These are phyloP conservation scores for Brassica balearica DNA, from an alignment of 441 rosid genomes.

Conservation along the genomic window DNA sequence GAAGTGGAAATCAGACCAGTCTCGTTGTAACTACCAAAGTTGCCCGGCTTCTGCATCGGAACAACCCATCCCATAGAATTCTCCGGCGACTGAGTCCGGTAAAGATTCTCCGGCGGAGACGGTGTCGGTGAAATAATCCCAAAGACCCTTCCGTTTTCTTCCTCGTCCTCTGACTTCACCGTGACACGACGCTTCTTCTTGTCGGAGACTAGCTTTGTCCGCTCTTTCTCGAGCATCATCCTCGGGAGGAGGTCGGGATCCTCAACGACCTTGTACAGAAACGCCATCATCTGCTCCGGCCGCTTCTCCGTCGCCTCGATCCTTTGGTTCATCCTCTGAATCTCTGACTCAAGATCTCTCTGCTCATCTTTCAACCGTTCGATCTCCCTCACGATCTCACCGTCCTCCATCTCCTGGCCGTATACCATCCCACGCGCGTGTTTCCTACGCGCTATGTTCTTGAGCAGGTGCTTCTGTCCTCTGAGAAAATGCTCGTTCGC, in stretches of 20 bases:
- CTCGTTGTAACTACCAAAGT: constrained; percentile 32
- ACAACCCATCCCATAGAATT: constrained; percentile 46
- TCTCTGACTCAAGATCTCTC: constrained; percentile 59
- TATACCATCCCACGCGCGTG: constrained; percentile 52
- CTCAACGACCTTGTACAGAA: constrained; percentile 71
- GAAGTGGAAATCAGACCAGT: constrained; percentile 29
- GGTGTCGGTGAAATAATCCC: constrained; percentile 42
- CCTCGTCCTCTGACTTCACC: constrained; percentile 58
- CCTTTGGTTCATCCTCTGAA: constrained; percentile 70
- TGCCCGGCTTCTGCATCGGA: constrained; percentile 25
- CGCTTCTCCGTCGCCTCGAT: constrained; percentile 81
- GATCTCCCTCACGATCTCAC: constrained; percentile 71
- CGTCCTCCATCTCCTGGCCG: constrained; percentile 61
- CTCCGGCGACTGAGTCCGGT: constrained; percentile 45
- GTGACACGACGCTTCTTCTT: constrained; percentile 66
- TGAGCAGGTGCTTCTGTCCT: constrained; percentile 63
- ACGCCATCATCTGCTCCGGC: constrained; percentile 76
- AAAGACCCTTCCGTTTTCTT: constrained; percentile 50
- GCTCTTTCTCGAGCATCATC: constrained; percentile 64
- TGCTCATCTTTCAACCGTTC: constrained; percentile 80
- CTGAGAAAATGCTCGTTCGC: constrained; percentile 75
- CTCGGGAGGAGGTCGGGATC: constrained; percentile 81
- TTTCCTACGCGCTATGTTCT: constrained; percentile 62
- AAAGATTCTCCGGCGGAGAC: constrained; percentile 46
- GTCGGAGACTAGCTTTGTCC: constrained; percentile 36